Evolutionary conservation across 2,329 filamentous ascomycete genomes (phyloP), one percentile per base, ranked within the genome.

Genomic region (Cercospora zeina): DNA sequence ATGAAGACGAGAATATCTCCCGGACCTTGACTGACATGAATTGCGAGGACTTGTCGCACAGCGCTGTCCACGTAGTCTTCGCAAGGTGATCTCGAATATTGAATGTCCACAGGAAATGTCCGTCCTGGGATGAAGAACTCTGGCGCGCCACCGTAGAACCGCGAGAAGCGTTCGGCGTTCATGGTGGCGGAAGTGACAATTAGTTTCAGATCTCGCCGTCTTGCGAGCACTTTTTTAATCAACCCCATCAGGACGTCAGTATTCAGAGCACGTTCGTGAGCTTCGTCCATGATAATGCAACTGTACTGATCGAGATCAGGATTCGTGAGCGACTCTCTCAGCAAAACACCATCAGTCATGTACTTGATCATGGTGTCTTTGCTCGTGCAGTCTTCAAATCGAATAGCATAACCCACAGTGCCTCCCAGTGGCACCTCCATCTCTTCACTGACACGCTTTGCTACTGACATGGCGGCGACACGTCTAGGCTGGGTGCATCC

Each of bases 271-370:
- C 95, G 86, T 77, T 99, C 95, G 82, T 99, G 95, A 4, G 95
- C 96, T 79, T 99, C 95, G 74, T 99, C 95, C 95, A 99, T 99
- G 77, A 99, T 99, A 71, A 99, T 92, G 74, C 93, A 97, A 13
- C 93, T 96, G 75, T 99, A 99, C 67, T 91, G 90, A 76, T 97
- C 95, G 50, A 99, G 82, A 74, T 99, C 93, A 6, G 89, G 86
- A 75, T 97, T 93, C 63, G 92, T 93, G 10, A 99, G 82, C 5
- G 92, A 97, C 73, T 99, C 96, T 78, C 95, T 86, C 33, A 99
- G 83, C 49, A 99, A 80, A 21, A 99, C 91, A 80, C 95, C 95
- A 72, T 99, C 96, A 0, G 95, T 99, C 93, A 99, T 97, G 76
- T 99, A 99, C 77, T 99, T 99, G 79, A 99, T 97, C 63, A 88